A percentile compares a stretch with the other conserved stretches of the same genome.
These are phyloP conservation scores for Aegilops umbellulata DNA, from an alignment of 176 grass and related monocot species.

Conservation along the genomic window DNA sequence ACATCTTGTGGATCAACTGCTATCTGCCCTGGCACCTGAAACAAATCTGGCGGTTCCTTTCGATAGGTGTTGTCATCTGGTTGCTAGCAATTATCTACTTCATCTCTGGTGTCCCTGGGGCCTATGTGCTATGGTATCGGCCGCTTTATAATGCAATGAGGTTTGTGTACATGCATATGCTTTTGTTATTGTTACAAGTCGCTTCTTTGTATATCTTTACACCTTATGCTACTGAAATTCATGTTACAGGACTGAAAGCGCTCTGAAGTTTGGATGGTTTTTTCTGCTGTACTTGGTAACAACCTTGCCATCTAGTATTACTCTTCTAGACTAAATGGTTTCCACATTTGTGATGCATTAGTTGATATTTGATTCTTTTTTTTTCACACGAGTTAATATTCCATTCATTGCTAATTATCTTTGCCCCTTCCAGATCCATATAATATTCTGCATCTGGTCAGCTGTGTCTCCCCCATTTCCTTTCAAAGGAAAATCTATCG, in stretches of 20 bases:
- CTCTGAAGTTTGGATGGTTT: constrained; percentile 96
- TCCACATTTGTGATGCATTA: neutral
- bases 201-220: constrained; percentile 21
- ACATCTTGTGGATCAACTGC: constrained; percentile 1
- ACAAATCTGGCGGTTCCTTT: constrained; percentile 17
- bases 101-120: constrained; percentile 84
- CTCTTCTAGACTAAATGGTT: constrained; percentile 10
- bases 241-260: constrained; percentile 84
- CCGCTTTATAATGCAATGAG: constrained; percentile 97
- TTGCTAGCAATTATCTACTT: constrained; percentile 97
- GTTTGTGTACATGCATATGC: constrained; percentile 40
- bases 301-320: neutral
- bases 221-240: neutral
- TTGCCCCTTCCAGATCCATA: constrained; percentile 72
- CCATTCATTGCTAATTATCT: constrained; percentile 14
- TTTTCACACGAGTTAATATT: neutral
- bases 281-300: constrained; percentile 89
- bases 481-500: constrained; percentile 99
- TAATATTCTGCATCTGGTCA: constrained; percentile 81
- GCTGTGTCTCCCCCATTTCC: constrained; percentile 89
- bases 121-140: constrained; percentile 90
- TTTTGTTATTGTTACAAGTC: constrained; percentile 9
- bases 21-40: constrained; percentile 1
- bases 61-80: constrained; percentile 86
- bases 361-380: neutral